These are phyloP conservation scores for Aethionema arabicum DNA, from an alignment of 345 rosid species.

Conservation along the genomic window DNA sequence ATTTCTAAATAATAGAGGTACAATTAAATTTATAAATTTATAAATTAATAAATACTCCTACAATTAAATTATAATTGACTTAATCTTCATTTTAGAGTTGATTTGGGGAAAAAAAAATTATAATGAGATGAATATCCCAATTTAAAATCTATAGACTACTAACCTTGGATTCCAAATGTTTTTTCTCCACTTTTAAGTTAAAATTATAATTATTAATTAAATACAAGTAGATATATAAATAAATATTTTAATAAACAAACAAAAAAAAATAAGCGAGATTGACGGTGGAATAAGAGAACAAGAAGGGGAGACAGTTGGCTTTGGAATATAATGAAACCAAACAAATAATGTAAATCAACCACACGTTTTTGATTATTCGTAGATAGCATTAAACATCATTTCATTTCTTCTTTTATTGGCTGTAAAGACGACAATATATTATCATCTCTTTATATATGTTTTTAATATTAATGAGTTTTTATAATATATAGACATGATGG, in stretches of 20 bases:
- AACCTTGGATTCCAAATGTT: too few relatives aligned
- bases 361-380: constrained; percentile 34
- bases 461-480: constrained; percentile 2
- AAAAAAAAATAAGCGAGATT: constrained; percentile 38
- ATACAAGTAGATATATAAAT: constrained; percentile 23
- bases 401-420: constrained; percentile 32
- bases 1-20: too few relatives aligned
- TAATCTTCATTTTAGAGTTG: too few relatives aligned
- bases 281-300: constrained; percentile 41
- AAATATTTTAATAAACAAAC: background rate
- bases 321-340: constrained; percentile 55
- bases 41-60: too few relatives aligned
- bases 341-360: constrained; percentile 37
- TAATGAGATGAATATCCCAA: too few relatives aligned
- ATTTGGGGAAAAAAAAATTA: too few relatives aligned
- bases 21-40: too few relatives aligned
- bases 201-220: background rate
- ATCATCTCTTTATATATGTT: constrained; percentile 9
- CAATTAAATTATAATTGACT: too few relatives aligned
- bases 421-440: constrained; percentile 34
- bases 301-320: constrained; percentile 54
- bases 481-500: constrained; percentile 19
- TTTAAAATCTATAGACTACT: too few relatives aligned
- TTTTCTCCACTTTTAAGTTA: background rate
- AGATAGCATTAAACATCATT: constrained; percentile 37